phyloP scores from a whole-genome alignment of 2,329 filamentous ascomycete genomes.

The Clonostachys chloroleuca region DNA sequence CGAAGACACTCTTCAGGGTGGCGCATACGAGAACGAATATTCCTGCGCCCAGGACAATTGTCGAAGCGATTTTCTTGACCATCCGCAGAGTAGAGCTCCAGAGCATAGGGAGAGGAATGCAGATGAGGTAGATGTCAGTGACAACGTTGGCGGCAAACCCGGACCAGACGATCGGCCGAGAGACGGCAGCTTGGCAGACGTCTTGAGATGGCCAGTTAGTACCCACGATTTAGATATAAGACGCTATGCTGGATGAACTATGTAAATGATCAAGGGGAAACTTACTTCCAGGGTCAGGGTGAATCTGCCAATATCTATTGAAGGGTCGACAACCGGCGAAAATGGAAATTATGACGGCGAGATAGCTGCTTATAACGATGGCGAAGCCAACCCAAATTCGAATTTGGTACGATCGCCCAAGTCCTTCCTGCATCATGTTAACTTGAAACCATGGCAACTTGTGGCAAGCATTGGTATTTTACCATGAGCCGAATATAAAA shows the following conservation, averaged over 20 bases:
- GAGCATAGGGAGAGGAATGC: slow-evolving; percentile 50
- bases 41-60: slow-evolving; percentile 27
- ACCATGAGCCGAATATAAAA: slow-evolving; percentile 52
- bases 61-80: slow-evolving; percentile 28
- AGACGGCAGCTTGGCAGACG: slow-evolving; percentile 43
- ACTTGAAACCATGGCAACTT: too few relatives aligned
- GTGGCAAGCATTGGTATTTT: not conserved
- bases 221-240: not conserved
- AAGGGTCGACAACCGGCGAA: slow-evolving; percentile 49
- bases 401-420: slow-evolving; percentile 27
- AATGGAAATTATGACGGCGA: slow-evolving; percentile 43
- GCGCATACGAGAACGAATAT: slow-evolving; percentile 32
- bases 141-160: slow-evolving; percentile 45
- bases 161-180: slow-evolving; percentile 44
- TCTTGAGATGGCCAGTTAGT: slow-evolving; percentile 18
- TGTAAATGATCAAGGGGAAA: slow-evolving; percentile 4
- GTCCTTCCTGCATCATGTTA: slow-evolving; percentile 20
- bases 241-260: not conserved
- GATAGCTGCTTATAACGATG: slow-evolving; percentile 41
- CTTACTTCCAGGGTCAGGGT: slow-evolving; percentile 51
- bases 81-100: slow-evolving; percentile 27
- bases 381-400: slow-evolving; percentile 45
- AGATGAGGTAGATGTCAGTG: slow-evolving; percentile 55
- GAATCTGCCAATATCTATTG: slow-evolving; percentile 52
- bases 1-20: slow-evolving; percentile 27